These are phyloP conservation scores for Vitis riparia DNA, from an alignment of 164 flowering plant species.

Conservation along the genomic window DNA sequence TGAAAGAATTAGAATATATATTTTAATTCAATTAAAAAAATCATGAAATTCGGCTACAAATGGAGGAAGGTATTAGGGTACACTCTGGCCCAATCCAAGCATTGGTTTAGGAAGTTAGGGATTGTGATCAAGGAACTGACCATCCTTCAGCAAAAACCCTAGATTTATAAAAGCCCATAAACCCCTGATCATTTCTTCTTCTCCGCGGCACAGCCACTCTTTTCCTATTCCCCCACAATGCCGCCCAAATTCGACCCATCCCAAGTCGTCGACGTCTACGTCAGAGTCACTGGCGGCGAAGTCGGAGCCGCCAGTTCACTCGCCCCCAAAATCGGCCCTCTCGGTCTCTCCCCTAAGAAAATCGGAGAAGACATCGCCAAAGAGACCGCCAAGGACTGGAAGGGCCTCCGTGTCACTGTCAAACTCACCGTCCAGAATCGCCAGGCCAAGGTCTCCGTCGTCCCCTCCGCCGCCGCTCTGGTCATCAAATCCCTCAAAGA, in stretches of 20 bases:
- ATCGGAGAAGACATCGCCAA: conserved; percentile 27
- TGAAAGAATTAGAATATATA: too few relatives aligned
- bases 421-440: conserved; percentile 25
- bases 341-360: conserved; percentile 27
- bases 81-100: too few relatives aligned
- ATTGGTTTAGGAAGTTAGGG: too few relatives aligned
- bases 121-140: too few relatives aligned
- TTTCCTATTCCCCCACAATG: conserved; percentile 7
- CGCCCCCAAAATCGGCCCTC: conserved; percentile 25
- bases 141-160: too few relatives aligned
- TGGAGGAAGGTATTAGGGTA: too few relatives aligned
- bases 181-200: too few relatives aligned
- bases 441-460: conserved; percentile 24
- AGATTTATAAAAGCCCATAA: too few relatives aligned
- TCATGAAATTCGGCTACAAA: too few relatives aligned
- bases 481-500: conserved; percentile 27
- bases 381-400: conserved; percentile 29
- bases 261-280: conserved; percentile 29
- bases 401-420: conserved; percentile 25
- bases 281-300: conserved; percentile 33
- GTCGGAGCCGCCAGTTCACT: conserved; percentile 36
- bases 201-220: too few relatives aligned
- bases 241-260: conserved; percentile 34
- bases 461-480: conserved; percentile 22
- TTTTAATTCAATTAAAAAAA: too few relatives aligned